Percentiles rank a stretch among this genome's conserved stretches.
These are phyloP conservation scores for Bassia scoparia DNA, from an alignment of 148 eudicot genomes.

Conservation along the genomic window DNA sequence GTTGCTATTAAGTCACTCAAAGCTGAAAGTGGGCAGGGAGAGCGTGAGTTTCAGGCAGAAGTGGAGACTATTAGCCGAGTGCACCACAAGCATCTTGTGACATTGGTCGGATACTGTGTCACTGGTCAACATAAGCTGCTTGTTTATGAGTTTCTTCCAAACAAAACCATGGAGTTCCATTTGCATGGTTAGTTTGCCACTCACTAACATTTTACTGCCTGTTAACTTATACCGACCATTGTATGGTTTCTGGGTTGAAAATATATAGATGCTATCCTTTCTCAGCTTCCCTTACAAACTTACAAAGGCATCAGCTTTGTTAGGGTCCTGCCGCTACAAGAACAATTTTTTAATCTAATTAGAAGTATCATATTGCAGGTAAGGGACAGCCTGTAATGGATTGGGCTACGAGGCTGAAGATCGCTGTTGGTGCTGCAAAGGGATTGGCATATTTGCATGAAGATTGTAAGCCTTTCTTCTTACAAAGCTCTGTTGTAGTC, in stretches of 20 bases:
- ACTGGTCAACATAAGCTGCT: slow-evolving; percentile 72
- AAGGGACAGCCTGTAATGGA: slow-evolving; percentile 51
- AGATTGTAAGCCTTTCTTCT: slow-evolving; percentile 49
- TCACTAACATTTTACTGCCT: background rate
- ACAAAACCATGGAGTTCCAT: slow-evolving; percentile 83
- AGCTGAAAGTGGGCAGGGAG: slow-evolving; percentile 90
- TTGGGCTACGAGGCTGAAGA: slow-evolving; percentile 48
- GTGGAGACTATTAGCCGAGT: slow-evolving; percentile 96
- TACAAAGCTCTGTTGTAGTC: background rate
- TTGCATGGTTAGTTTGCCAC: slow-evolving; percentile 57
- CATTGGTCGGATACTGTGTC: slow-evolving; percentile 86
- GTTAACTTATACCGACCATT: too few relatives aligned
- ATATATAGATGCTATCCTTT: background rate
- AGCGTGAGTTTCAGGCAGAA: slow-evolving; percentile 92
- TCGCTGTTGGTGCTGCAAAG: slow-evolving; percentile 65
- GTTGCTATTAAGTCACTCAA: slow-evolving; percentile 89
- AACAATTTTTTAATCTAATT: slow-evolving; percentile 16
- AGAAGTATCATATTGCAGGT: slow-evolving; percentile 33
- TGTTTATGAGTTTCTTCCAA: slow-evolving; percentile 85
- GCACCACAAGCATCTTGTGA: slow-evolving; percentile 96
- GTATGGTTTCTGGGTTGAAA: background rate
- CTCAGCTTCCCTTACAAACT: background rate
- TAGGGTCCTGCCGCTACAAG: slow-evolving; percentile 6
- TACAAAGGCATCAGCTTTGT: background rate
- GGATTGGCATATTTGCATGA: slow-evolving; percentile 66